A percentile compares a stretch with the other conserved stretches of the same genome.
These are phyloP conservation scores for Cryptococcus sp. DNA, from an alignment of 1,284 basidiomycete species.

Conservation along the genomic window DNA sequence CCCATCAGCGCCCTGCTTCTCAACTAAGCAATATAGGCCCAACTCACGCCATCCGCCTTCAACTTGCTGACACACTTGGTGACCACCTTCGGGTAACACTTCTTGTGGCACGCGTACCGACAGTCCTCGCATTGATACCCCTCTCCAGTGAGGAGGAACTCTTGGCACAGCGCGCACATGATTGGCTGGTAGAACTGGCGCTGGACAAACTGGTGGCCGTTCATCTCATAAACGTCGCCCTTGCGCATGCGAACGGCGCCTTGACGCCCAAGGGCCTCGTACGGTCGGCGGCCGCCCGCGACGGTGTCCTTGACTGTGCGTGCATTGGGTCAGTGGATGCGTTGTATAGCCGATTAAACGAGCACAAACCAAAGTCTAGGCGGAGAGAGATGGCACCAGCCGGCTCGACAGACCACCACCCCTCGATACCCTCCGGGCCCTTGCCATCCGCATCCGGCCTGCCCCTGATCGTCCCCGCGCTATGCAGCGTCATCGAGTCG, in stretches of 20 bases:
- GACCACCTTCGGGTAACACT: constrained; percentile 97
- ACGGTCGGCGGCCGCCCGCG: constrained; percentile 73
- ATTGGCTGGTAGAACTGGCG: constrained; percentile 98
- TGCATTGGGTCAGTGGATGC: background rate
- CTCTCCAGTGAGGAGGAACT: constrained; percentile 93
- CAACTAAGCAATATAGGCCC: background rate
- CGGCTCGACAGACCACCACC: constrained; percentile 97
- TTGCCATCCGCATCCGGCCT: constrained; percentile 25
- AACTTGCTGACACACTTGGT: constrained; percentile 99
- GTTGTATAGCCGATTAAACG: background rate
- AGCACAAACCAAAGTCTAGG: constrained; percentile 78
- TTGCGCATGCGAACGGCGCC: constrained; percentile 97
- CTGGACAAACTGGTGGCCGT: constrained; percentile 97
- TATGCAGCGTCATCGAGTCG: constrained; percentile 37
- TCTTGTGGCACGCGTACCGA: constrained; percentile 97
- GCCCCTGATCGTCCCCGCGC: constrained; percentile 25
- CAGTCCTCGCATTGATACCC: constrained; percentile 99
- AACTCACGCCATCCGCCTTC: constrained; percentile 73
- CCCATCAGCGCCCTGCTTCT: background rate
- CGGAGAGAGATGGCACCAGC: constrained; percentile 86
- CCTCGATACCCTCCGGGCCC: constrained; percentile 76
- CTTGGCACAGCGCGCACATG: constrained; percentile 95
- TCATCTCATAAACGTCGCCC: constrained; percentile 98
- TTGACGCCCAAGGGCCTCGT: constrained; percentile 95
- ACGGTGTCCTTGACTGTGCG: constrained; percentile 88